Base-by-base conservation (phyloP, 2,329 filamentous ascomycete genomes). In the Berkeleyomyces rouxiae region DNA sequence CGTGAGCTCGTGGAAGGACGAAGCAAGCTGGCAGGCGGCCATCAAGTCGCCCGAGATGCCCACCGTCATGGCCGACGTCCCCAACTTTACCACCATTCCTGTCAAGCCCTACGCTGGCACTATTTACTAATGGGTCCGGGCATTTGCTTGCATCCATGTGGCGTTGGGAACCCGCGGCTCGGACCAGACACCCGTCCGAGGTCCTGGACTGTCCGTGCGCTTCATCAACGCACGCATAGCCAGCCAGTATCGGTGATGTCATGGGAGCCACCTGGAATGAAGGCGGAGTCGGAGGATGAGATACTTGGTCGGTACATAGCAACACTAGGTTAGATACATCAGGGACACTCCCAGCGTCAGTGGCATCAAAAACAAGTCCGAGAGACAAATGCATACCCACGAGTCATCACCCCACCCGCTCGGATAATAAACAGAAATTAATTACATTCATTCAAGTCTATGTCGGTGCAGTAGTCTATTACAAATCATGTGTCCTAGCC, bases 1-100 rank as follows among this genome's bases (percentile, higher is more conserved):
- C 40, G 67, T 66, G 61, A 67, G 74, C 59, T 67, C 70, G 61
- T 74, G 68, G 66, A 71, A 71, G 44, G 59, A 64, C 9, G 64
- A 68, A 7, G 66, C 67, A 11, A 67, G 67, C 64, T 68, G 67
- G 49, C 66, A 67, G 63, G 68, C 66, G n/a, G 63, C 64, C 1
- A 36, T 36, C n/a, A 31, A 31, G 3, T 10, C 31, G 16, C 36
- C 57, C 39, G n/a, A 57, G 0, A 58, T 64, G 31, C 31, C 65
- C n/a, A 65, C 64, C 6, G 67, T 73, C 59, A 68, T 73, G 49
- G 69, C 5, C 16, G 72, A 74, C 59, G 63, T 74, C n/a, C 3
- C 67, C 53, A 73, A 73, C 43, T 74, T 71, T 67, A 68, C 68
- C 40, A 68, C 69, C 60, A 63, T 66, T 51, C 46, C 57, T 16